Base-by-base conservation (phyloP, 2,329 filamentous ascomycete genomes). In the Elsinoe batatas region DNA sequence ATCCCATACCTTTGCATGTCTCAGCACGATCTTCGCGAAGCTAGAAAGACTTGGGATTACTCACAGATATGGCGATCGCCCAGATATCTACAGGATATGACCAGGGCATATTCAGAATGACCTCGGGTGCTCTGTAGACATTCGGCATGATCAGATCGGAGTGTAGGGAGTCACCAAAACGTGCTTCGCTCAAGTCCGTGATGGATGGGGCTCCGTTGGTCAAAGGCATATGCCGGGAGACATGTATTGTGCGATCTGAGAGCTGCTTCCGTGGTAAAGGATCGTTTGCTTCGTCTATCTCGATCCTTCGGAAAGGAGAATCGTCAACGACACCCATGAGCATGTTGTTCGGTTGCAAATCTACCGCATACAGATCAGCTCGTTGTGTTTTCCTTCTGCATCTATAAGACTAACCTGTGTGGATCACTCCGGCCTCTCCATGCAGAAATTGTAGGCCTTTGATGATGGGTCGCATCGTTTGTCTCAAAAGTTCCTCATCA, bases 121-220 rank as follows among this genome's bases (percentile, higher is more conserved):
- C 65, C 56, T 73, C 69, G 2, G 70, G 70, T 33, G 69, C 65
- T 15, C 69, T 60, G 55, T 71, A 72, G 6, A 67, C 58, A 50
- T 69, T 57, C 5, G 71, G 70, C 63, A 71, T 68, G 8, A 64
- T 60, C 26, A 65, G 59, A 56, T 66, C 63, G 1, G 57, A 61
- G 38, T 69, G 64, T 17, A 58, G 66, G 17, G 57, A 43, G 40
- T 64, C 63, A 15, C 66, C 69, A 13, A 61, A 59, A n/a, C 66
- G 64, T n/a, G 71, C 70, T 57, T 70, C 66, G 12, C 71, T 67
- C 1, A 73, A 59, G 57, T 74, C 70, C 40, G 62, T 65, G 7
- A 73, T 60, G 5, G 59, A 61, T 3, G 72, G 64, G 0, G 59
- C 44, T 0, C 69, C 70, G 17, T 59, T 62, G 12, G 65, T 67